Evolutionary conservation across 441 rosid genomes (phyloP), one percentile per base, ranked within the genome.

Genomic region (Hypseocharis bilobata): DNA sequence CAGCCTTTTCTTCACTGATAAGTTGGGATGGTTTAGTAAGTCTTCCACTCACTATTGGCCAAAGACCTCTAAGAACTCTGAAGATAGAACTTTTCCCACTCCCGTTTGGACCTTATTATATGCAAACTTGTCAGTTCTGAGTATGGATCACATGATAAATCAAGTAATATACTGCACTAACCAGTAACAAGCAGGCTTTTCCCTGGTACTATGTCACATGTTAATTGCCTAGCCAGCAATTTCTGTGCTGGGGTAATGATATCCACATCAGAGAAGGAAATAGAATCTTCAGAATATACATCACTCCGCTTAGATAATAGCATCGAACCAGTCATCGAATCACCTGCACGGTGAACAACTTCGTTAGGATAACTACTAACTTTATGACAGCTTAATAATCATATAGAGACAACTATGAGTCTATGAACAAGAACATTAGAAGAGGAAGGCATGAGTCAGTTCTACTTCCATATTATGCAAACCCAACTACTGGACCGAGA

Each of bases 181-280:
- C 99, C 99, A 70, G 99, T 94, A 69, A 94, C 91, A 69, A 94
- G 99, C 64, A 94, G 71, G 84, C 99, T 94, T 68, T 85, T 86
- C 72, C 94, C 96, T 45, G 87, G 76, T 44, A 52, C 80, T 68
- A 94, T 68, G 38, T 91, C 85, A 78, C 87, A 91, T 36, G 93
- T 83, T 80, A 94, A 80, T 83, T 85, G 78, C 88, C 86, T 78
- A 30, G 96, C 97, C 88, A 91, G 80, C 73, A 89, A 66, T 78
- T 91, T 94, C 85, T 87, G 96, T 42, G 88, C 81, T 26, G 99
- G 98, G 72, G 97, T 86, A 74, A 94, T 78, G 72, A 94, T 86
- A 82, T 94, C 98, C 74, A 85, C 89, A 69, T 86, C 77, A n/a
- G 76, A 65, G 76, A 94, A 89, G 75, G 97, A 89, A 73, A 94